A percentile compares a stretch with the other conserved stretches of the same genome.
Conservation (phyloP, 139 green algal genomes). For the Astrephomene gubernaculifera region DNA sequence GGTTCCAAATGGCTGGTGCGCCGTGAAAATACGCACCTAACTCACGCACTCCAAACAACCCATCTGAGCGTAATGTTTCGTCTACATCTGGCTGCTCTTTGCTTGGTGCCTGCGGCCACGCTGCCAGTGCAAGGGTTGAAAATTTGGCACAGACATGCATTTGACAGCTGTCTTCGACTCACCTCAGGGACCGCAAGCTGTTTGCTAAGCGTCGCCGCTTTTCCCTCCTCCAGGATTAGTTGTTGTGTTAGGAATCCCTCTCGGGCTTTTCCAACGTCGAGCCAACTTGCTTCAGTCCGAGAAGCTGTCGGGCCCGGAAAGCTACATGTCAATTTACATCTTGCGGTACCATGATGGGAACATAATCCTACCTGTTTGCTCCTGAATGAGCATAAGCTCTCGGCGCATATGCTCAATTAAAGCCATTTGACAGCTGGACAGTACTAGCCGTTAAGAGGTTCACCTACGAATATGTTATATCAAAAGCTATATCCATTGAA, state of each 20-base stretch:
- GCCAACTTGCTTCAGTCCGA: not conserved
- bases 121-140: not conserved
- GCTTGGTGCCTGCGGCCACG: not conserved
- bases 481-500: too few species aligned
- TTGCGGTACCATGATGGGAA: not conserved
- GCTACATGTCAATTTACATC: too few species aligned
- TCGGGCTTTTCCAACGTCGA: not conserved
- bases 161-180: not conserved
- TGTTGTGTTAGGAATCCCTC: not conserved
- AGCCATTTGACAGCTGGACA: too few species aligned
- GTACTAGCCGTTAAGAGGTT: too few species aligned
- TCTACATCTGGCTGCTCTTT: not conserved
- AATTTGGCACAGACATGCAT: not conserved
- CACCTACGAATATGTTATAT: too few species aligned
- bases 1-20: not conserved
- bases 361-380: not conserved
- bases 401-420: not conserved
- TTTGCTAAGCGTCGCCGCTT: not conserved
- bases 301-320: not conserved
- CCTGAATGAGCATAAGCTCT: not conserved
- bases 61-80: not conserved
- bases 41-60: not conserved
- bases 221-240: not conserved
- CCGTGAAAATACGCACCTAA: not conserved
- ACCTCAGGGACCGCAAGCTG: conserved; percentile 4